These are phyloP conservation scores for Jacaranda copaia DNA, from an alignment of 257 asterid species.

Conservation along the genomic window DNA sequence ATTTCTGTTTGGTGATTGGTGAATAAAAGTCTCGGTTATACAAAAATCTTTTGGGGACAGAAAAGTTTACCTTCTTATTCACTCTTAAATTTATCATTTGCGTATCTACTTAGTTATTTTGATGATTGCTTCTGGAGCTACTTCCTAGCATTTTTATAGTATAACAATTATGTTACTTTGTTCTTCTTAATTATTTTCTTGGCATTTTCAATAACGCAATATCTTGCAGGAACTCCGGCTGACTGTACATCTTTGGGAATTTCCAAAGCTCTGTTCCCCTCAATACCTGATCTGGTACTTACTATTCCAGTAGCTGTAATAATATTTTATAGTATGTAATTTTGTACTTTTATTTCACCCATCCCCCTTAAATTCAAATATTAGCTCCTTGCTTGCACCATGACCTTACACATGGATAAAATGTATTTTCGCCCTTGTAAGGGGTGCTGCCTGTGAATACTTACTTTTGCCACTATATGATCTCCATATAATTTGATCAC, in stretches of 20 bases:
- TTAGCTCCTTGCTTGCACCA: conserved; percentile 26
- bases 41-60: not conserved
- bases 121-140: conserved; percentile 20
- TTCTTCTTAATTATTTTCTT: conserved; percentile 14
- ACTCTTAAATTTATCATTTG: not conserved
- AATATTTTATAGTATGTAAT: not conserved
- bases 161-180: not conserved
- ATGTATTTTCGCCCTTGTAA: not conserved
- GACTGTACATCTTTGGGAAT: conserved; percentile 89
- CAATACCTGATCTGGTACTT: conserved; percentile 83
- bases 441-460: conserved; percentile 1
- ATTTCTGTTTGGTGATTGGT: not conserved
- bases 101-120: not conserved
- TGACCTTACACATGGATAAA: conserved; percentile 7
- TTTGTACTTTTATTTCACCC: not conserved
- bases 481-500: not conserved
- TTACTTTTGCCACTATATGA: conserved; percentile 2
- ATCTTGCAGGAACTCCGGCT: conserved; percentile 82
- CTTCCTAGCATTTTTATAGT: conserved; percentile 2
- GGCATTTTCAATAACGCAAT: conserved; percentile 18
- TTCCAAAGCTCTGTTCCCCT: conserved; percentile 74
- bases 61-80: not conserved
- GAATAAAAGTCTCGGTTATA: not conserved
- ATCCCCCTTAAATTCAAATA: conserved; percentile 14
- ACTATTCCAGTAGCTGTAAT: conserved; percentile 38